These are phyloP conservation scores for Tetrahymena borealis DNA, from an alignment of 73 alveolate genomes.

Conservation along the genomic window DNA sequence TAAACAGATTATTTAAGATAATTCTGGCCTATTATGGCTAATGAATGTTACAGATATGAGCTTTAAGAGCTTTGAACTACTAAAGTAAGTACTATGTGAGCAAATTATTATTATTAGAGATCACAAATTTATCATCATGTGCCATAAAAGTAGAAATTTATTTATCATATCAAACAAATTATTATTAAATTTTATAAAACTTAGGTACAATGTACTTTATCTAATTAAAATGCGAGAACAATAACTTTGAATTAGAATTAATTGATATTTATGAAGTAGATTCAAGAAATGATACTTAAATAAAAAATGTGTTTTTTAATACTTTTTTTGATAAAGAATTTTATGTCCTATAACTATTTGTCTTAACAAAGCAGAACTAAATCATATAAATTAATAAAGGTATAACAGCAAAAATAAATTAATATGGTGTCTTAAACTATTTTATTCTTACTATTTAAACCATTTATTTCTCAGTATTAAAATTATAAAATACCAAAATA, in stretches of 20 bases:
- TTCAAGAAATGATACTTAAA: background rate
- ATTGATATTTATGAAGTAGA: background rate
- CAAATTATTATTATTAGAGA: background rate
- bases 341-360: background rate
- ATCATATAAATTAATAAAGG: background rate
- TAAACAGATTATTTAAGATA: background rate
- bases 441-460: too few species aligned
- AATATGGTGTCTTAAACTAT: too few species aligned
- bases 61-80: background rate
- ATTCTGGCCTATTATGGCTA: background rate
- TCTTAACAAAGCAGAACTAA: background rate
- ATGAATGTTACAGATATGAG: background rate
- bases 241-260: background rate
- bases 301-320: background rate
- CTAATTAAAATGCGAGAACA: background rate
- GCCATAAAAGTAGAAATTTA: background rate
- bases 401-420: too few species aligned
- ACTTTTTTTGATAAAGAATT: background rate
- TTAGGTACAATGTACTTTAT: background rate
- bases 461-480: background rate
- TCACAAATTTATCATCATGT: background rate
- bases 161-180: background rate
- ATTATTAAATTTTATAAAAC: background rate
- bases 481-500: background rate
- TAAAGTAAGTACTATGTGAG: background rate